Base-by-base conservation (phyloP, 2,329 filamentous ascomycete species). In the Akanthomyces lecanii region DNA sequence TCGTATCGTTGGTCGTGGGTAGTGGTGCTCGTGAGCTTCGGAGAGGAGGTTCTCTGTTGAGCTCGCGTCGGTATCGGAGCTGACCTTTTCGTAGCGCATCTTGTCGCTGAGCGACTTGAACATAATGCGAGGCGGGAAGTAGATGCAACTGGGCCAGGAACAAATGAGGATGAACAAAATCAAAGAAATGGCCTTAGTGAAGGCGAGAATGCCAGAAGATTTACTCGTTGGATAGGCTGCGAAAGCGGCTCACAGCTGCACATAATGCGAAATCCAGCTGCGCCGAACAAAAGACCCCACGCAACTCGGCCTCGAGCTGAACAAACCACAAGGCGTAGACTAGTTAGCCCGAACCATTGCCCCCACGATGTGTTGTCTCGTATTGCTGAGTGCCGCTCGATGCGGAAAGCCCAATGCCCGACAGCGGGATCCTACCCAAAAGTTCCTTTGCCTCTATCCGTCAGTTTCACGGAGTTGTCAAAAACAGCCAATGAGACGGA, bases 41-140 rank as follows among this genome's bases (percentile, higher is more conserved):
- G 40, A 33, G 21, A 57, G 42, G 40, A 57, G 42, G 18, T 23
- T 45, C 54, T 57, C 54, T 23, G 54, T 57, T 10, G 54, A 57
- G n/a, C 36, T 25, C 3, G 21, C 25, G 25, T 57, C 54, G 3
- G 54, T 45, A 2, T 45, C 54, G 7, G 54, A 57, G 11, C 54
- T 25, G 28, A 57, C 5, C 18, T 57, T 57, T 36, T 57, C 54
- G 40, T 57, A 57, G 16, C 18, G 25, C 54, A 57, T 57, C 25
- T 36, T 57, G 18, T 36, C 3, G 11, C 8, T 21, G 21, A 21
- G 4, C 6, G 4, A 3, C 16, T 28, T 3, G 5, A 18, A 18
- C 40, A 23, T 23, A 16, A 16, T 12, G 4, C 4, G 11, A 10
- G 36, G 36, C 12, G 11, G 18, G 51, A 23, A 18, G 12, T 6